These are phyloP conservation scores for Phialophora verrucosa DNA, from an alignment of 2,329 filamentous ascomycete genomes.

Conservation along the genomic window DNA sequence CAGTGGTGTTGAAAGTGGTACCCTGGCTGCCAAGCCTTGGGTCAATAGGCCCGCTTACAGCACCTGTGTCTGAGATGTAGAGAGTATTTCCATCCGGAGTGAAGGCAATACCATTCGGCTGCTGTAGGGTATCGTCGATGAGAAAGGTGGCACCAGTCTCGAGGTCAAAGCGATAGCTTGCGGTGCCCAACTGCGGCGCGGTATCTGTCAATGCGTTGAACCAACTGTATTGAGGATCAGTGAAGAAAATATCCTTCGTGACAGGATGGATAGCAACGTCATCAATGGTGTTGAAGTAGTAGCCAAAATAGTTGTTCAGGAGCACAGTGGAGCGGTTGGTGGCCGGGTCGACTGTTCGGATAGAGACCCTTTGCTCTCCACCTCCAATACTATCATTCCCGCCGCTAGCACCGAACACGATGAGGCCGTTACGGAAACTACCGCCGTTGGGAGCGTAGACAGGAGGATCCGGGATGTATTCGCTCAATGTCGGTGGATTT, in stretches of 20 bases:
- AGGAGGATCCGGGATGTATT: constrained; percentile 48
- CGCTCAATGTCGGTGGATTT: constrained; percentile 48
- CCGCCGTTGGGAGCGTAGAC: constrained; percentile 54
- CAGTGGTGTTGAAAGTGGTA: constrained; percentile 34
- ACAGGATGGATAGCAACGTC: constrained; percentile 50
- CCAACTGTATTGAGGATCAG: constrained; percentile 52
- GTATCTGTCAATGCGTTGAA: constrained; percentile 47
- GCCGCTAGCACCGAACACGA: constrained; percentile 50
- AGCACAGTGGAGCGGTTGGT: constrained; percentile 51
- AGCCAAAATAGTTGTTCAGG: constrained; percentile 56
- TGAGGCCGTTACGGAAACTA: constrained; percentile 48
- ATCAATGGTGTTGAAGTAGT: constrained; percentile 53
- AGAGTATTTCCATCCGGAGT: constrained; percentile 48
- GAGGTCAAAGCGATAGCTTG: constrained; percentile 50
- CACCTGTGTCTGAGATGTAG: constrained; percentile 52
- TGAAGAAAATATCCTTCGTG: constrained; percentile 58
- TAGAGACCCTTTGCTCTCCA: constrained; percentile 48
- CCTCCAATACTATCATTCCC: constrained; percentile 47
- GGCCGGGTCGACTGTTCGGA: constrained; percentile 53
- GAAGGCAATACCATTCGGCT: constrained; percentile 54
- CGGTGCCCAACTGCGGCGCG: constrained; percentile 45
- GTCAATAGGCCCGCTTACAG: constrained; percentile 41
- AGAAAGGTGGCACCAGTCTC: constrained; percentile 44
- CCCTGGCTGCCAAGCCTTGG: constrained; percentile 36
- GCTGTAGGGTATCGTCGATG: constrained; percentile 48